phyloP scores from a whole-genome alignment of 176 grass and related monocot genomes.

The Phoenix dactylifera region DNA sequence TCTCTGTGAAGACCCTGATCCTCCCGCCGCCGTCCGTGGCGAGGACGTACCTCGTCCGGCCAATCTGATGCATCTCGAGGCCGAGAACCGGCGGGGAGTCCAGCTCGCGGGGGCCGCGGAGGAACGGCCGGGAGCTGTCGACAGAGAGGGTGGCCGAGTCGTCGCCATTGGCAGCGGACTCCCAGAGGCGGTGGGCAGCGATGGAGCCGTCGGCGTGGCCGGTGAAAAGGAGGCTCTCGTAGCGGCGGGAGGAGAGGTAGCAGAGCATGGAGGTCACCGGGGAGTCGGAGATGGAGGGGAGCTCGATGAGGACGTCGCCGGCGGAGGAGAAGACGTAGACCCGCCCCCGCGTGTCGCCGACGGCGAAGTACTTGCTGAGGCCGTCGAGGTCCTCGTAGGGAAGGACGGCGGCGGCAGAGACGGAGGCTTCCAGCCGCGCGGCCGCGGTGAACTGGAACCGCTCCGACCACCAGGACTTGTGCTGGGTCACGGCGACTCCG shows the following conservation, averaged over 20 bases:
- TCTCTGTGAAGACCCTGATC: conserved; percentile 93
- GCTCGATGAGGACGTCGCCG: conserved; percentile 66
- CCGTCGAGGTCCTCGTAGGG: conserved; percentile 68
- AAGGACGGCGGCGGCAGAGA: conserved; percentile 27
- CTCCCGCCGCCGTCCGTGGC: conserved; percentile 56
- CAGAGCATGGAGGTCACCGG: conserved; percentile 59
- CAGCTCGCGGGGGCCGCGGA: conserved; percentile 35
- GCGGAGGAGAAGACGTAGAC: conserved; percentile 71
- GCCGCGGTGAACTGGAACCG: too few relatives aligned
- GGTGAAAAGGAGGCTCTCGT: conserved; percentile 64
- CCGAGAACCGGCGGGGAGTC: conserved; percentile 50
- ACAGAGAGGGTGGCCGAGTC: conserved; percentile 66
- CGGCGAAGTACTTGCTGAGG: conserved; percentile 76
- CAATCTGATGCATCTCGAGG: conserved; percentile 72
- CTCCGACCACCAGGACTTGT: too few relatives aligned
- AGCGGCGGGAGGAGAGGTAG: conserved; percentile 51
- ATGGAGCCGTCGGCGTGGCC: conserved; percentile 67
- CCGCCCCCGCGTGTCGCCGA: conserved; percentile 62
- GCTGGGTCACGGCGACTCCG: too few relatives aligned
- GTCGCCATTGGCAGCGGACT: conserved; percentile 48
- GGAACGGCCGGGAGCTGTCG: conserved; percentile 30
- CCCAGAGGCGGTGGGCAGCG: conserved; percentile 51
- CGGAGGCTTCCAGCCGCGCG: too few relatives aligned
- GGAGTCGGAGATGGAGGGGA: conserved; percentile 32
- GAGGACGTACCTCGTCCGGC: conserved; percentile 55